Conservation (phyloP, 2,329 filamentous ascomycete species). For the Coleophoma crateriformis region DNA sequence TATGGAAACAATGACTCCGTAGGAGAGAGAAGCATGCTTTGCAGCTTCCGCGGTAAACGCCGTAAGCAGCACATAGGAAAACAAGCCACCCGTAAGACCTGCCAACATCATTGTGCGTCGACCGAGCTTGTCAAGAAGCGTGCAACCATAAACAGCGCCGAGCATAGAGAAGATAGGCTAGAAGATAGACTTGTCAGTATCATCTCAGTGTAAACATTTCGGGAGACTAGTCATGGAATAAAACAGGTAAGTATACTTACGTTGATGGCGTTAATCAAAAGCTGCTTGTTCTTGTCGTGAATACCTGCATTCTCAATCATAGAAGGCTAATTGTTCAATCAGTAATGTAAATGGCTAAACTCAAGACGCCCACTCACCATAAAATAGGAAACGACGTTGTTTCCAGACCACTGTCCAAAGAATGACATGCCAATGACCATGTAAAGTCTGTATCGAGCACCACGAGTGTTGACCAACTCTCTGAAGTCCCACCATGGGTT, state of each 20-base stretch:
- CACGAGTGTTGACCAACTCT: slow-evolving; percentile 42
- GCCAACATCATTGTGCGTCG: slow-evolving; percentile 33
- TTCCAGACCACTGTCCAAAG: slow-evolving; percentile 42
- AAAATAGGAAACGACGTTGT: slow-evolving; percentile 37
- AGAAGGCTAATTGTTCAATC: slow-evolving; percentile 24
- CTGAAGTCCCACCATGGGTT: slow-evolving; percentile 57
- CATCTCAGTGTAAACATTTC: too few relatives aligned
- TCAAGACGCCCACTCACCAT: slow-evolving; percentile 4
- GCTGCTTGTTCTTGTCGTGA: slow-evolving; percentile 20
- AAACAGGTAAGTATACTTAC: too few relatives aligned
- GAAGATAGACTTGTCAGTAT: too few relatives aligned
- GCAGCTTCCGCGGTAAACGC: slow-evolving; percentile 22
- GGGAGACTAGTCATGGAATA: too few relatives aligned
- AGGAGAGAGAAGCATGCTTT: slow-evolving; percentile 30
- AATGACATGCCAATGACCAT: slow-evolving; percentile 47
- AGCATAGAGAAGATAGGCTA: slow-evolving; percentile 33
- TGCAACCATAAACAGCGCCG: slow-evolving; percentile 35
- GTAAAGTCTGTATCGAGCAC: slow-evolving; percentile 41
- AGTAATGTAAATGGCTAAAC: too few relatives aligned
- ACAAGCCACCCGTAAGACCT: slow-evolving; percentile 21
- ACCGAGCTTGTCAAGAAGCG: slow-evolving; percentile 36
- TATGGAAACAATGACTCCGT: slow-evolving; percentile 41
- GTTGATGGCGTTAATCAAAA: slow-evolving; percentile 28
- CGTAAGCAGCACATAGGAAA: slow-evolving; percentile 17
- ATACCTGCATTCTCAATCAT: slow-evolving; percentile 36